Conservation (phyloP, 2,329 filamentous ascomycete genomes). For the Trichophyton simii region DNA sequence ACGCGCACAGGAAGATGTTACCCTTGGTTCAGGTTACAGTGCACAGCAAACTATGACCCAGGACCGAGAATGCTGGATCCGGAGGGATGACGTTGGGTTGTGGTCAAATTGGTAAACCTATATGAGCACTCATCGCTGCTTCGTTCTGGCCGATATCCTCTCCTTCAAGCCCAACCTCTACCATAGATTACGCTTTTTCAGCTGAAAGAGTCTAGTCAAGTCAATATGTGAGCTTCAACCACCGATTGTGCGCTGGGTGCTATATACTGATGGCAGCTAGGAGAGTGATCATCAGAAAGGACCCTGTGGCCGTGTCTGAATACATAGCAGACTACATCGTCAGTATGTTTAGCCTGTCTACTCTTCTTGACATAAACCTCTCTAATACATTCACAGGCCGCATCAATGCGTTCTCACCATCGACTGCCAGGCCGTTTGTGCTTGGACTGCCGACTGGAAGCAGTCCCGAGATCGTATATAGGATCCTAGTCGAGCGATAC, state of each 20-base stretch:
- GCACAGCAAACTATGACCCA: not conserved
- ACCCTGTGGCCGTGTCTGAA: conserved; percentile 53
- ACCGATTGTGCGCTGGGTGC: not conserved
- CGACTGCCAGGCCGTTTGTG: conserved; percentile 61
- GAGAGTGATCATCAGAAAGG: conserved; percentile 73
- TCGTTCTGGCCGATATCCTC: not conserved
- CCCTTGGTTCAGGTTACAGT: not conserved
- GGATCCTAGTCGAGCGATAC: conserved; percentile 50
- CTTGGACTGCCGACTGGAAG: conserved; percentile 74
- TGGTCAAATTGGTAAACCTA: not conserved
- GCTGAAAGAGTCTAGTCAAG: not conserved
- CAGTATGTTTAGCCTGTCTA: conserved; percentile 33
- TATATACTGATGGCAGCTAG: conserved; percentile 32
- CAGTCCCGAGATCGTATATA: conserved; percentile 66
- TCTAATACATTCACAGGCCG: conserved; percentile 41
- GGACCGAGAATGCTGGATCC: not conserved
- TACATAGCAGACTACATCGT: conserved; percentile 77
- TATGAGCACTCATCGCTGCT: not conserved
- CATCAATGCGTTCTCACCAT: conserved; percentile 65
- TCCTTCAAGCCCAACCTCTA: not conserved
- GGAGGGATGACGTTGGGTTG: too few relatives aligned
- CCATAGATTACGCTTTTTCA: too few relatives aligned
- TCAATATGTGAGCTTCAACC: not conserved
- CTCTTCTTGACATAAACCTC: not conserved
- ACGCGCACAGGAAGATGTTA: not conserved